phyloP scores from a whole-genome alignment of 345 rosid species.

The Populus tremula region DNA sequence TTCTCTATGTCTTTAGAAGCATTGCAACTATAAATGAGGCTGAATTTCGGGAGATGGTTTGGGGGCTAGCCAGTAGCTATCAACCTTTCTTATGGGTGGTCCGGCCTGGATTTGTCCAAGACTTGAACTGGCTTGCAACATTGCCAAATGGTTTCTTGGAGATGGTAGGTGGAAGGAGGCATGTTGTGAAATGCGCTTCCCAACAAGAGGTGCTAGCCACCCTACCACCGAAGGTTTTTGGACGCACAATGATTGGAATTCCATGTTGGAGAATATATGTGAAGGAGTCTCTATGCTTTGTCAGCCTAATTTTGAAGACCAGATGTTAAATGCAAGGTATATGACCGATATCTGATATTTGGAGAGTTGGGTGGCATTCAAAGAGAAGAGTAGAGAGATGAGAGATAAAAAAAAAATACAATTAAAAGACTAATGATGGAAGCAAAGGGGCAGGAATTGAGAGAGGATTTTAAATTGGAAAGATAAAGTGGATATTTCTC shows the following conservation, averaged over 20 bases:
- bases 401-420: too few species aligned
- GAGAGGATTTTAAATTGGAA: too few species aligned
- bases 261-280: conserved; percentile 13
- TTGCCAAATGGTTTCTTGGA: conserved; percentile 3
- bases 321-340: too few species aligned
- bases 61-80: conserved; percentile 8
- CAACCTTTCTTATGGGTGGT: conserved; percentile 18
- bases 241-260: conserved; percentile 15
- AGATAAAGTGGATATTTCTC: too few species aligned
- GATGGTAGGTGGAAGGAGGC: neutral
- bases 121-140: neutral
- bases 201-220: conserved; percentile 9
- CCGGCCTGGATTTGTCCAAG: conserved; percentile 9
- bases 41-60: conserved; percentile 16
- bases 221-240: conserved; percentile 6
- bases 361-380: conserved; percentile 2
- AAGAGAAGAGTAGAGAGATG: too few species aligned
- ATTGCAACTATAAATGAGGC: conserved; percentile 21
- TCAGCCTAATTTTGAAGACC: too few species aligned
- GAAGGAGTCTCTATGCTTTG: conserved; percentile 9
- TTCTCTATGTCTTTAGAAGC: conserved; percentile 45
- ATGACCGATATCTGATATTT: neutral
- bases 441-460: too few species aligned
- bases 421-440: too few species aligned
- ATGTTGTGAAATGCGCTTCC: conserved; percentile 8